These are phyloP conservation scores for Colletotrichum eleusines DNA, from an alignment of 2,329 filamentous ascomycete species.

Conservation along the genomic window DNA sequence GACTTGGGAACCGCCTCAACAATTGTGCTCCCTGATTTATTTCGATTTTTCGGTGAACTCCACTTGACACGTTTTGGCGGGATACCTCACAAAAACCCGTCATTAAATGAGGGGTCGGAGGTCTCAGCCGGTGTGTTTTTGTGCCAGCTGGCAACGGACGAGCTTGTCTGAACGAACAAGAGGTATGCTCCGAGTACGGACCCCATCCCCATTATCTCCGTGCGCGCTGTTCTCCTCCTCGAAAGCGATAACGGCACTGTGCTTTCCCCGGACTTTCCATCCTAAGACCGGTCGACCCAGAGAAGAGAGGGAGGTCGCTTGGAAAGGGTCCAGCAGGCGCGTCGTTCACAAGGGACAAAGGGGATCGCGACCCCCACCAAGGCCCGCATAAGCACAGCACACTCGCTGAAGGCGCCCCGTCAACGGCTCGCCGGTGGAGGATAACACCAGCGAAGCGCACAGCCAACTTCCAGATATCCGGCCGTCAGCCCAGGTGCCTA, in stretches of 20 bases:
- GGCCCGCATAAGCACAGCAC: background rate
- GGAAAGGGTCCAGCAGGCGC: conserved; percentile 8
- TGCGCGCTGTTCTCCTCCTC: conserved; percentile 19
- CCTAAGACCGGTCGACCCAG: conserved; percentile 22
- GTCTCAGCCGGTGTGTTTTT: background rate
- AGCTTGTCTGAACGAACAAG: fast-evolving
- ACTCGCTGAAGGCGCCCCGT: background rate
- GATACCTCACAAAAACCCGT: conserved; percentile 13
- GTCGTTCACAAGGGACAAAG: background rate
- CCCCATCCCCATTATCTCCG: conserved; percentile 1
- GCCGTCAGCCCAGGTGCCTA: background rate
- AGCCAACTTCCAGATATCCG: background rate
- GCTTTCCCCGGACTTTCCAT: conserved; percentile 37
- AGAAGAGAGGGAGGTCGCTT: background rate
- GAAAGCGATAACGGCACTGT: conserved; percentile 6
- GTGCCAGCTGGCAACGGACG: conserved; percentile 14
- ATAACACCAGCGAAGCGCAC: conserved; percentile 8
- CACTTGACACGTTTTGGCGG: conserved; percentile 34
- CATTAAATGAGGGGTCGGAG: background rate
- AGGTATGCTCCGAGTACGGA: background rate
- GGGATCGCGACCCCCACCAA: conserved; percentile 11
- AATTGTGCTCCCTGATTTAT: conserved; percentile 30
- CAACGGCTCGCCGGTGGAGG: background rate
- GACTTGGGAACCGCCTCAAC: conserved; percentile 22
- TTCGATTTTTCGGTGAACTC: conserved; percentile 15